Conservation (phyloP, 1,284 basidiomycete genomes). For the Lentinula novae-zelandiae region DNA sequence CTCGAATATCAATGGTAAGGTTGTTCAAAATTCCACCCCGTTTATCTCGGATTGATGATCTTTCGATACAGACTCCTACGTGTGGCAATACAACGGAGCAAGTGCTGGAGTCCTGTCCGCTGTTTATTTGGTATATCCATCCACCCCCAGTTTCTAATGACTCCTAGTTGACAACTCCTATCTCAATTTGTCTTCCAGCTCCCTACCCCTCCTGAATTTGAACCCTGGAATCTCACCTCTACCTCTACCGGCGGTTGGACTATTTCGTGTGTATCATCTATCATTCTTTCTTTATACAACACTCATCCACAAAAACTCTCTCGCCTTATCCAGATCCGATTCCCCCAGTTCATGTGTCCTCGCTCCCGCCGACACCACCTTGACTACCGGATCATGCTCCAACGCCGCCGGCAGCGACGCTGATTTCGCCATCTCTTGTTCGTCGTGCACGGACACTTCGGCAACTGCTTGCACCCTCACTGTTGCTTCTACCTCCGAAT, state of each 20-base stretch:
- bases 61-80: neutral
- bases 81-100: slow-evolving; percentile 1
- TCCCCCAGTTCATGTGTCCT: neutral
- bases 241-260: neutral
- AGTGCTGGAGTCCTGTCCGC: neutral
- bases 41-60: no score
- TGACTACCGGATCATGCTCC: neutral
- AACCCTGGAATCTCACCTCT: neutral
- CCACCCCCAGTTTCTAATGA: neutral
- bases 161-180: neutral
- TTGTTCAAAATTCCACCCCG: no score
- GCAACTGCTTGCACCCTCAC: neutral
- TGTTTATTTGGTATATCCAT: neutral
- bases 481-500: neutral
- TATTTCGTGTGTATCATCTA: neutral
- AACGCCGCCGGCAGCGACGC: neutral
- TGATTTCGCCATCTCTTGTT: neutral
- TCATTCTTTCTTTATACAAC: neutral
- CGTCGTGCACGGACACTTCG: neutral
- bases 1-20: slow-evolving; percentile 2
- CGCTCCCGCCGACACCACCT: neutral
- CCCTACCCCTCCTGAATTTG: neutral
- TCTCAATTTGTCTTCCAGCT: neutral
- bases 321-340: neutral
- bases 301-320: neutral